These are phyloP conservation scores for Misopates orontium DNA, from an alignment of 257 asterid genomes.

Conservation along the genomic window DNA sequence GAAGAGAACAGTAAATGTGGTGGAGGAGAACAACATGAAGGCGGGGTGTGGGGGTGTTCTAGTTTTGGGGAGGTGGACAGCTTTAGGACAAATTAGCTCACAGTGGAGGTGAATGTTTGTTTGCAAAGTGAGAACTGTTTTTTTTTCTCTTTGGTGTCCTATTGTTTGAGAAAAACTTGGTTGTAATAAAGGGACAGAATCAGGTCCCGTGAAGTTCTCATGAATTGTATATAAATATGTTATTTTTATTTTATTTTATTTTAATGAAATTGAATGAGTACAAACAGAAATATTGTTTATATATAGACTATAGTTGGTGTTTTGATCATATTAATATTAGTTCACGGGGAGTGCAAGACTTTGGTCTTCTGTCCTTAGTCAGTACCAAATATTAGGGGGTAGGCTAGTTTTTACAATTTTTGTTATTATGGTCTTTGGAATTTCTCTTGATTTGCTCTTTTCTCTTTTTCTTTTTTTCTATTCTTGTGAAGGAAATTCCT, in stretches of 20 bases:
- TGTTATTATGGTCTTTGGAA: too few relatives aligned
- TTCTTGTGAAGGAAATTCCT: slow-evolving; percentile 1
- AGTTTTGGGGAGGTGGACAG: slow-evolving; percentile 13
- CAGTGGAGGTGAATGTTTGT: slow-evolving; percentile 19
- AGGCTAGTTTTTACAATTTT: background rate
- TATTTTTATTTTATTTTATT: background rate
- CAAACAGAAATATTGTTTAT: background rate
- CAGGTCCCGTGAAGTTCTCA: slow-evolving; percentile 57
- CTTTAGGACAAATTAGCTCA: slow-evolving; percentile 42
- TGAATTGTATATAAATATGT: slow-evolving; percentile 15
- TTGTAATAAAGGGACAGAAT: slow-evolving; percentile 48
- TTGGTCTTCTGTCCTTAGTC: background rate
- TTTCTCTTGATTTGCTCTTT: background rate
- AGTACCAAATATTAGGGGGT: background rate
- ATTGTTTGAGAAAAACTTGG: slow-evolving; percentile 28
- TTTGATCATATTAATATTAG: too few relatives aligned
- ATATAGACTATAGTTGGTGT: too few relatives aligned
- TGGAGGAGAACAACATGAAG: slow-evolving; percentile 37
- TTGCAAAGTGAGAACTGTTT: background rate
- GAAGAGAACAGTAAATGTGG: slow-evolving; percentile 23
- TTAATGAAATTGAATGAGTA: background rate
- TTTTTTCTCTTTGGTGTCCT: slow-evolving; percentile 14
- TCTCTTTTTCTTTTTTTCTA: too few relatives aligned
- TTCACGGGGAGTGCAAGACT: background rate
- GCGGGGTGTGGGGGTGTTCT: background rate